Conservation (phyloP, 2,329 filamentous ascomycete genomes). For the Beauveria asiatica region DNA sequence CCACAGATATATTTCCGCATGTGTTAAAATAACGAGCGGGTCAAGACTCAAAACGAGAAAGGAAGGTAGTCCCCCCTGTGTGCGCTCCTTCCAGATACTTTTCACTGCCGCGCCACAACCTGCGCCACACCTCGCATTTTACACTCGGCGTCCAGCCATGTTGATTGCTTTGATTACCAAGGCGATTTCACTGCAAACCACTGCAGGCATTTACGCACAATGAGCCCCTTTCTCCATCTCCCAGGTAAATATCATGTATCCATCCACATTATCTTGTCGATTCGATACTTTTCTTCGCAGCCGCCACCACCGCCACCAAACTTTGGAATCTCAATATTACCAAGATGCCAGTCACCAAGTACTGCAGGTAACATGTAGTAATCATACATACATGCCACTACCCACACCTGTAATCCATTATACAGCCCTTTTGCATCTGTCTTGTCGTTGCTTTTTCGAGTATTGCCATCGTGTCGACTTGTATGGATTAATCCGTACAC, state of each 20-base stretch:
- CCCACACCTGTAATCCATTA: too few species aligned
- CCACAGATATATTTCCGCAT: not conserved
- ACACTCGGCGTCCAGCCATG: not conserved
- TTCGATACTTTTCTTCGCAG: conserved; percentile 1
- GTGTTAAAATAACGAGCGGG: not conserved
- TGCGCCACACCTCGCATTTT: not conserved
- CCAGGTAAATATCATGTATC: too few species aligned
- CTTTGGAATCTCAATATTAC: not conserved
- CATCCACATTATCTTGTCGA: not conserved
- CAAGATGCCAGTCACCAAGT: not conserved
- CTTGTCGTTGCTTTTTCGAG: too few species aligned
- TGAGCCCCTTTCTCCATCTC: not conserved
- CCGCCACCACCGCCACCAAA: not conserved
- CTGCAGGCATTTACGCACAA: not conserved
- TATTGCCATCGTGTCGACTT: too few species aligned
- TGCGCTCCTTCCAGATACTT: not conserved
- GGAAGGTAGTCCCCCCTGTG: not conserved
- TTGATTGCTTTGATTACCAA: not conserved
- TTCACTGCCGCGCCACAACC: not conserved
- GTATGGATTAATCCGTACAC: too few species aligned
- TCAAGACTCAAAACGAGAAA: not conserved
- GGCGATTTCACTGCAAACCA: too few species aligned
- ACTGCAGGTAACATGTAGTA: too few species aligned
- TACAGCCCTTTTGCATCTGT: too few species aligned
- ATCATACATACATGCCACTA: too few species aligned